A percentile compares a stretch with the other conserved stretches of the same genome.
phyloP scores from a whole-genome alignment of 108 stramenopile genomes.

The Mayamaea pseudoterrestris region DNA sequence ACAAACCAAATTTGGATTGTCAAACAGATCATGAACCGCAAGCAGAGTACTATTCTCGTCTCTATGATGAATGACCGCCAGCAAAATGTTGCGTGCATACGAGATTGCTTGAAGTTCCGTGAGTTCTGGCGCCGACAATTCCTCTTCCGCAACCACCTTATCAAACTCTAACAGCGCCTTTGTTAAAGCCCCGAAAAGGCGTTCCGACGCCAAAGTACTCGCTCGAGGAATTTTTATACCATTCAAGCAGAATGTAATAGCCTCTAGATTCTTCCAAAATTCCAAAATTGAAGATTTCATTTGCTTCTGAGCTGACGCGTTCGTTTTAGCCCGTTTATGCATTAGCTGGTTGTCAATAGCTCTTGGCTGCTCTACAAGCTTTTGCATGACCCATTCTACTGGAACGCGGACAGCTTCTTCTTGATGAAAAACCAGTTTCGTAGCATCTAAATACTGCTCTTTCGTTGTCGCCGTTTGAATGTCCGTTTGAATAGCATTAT shows the following conservation, averaged over 20 bases:
- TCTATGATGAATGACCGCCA: slow-evolving; percentile 40
- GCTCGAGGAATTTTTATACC: slow-evolving; percentile 37
- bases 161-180: slow-evolving; percentile 53
- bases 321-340: background rate
- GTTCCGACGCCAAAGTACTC: slow-evolving; percentile 48
- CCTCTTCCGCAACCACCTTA: slow-evolving; percentile 7
- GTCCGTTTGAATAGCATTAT: background rate
- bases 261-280: slow-evolving; percentile 54
- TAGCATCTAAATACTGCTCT: background rate
- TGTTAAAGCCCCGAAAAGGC: slow-evolving; percentile 61
- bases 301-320: background rate
- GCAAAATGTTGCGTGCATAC: slow-evolving; percentile 61
- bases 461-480: background rate
- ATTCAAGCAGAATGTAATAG: slow-evolving; percentile 60
- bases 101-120: slow-evolving; percentile 60
- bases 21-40: slow-evolving; percentile 42
- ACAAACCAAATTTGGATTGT: slow-evolving; percentile 38
- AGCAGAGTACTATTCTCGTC: slow-evolving; percentile 40
- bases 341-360: background rate
- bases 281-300: slow-evolving; percentile 21
- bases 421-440: background rate
- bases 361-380: slow-evolving; percentile 3
- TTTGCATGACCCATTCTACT: slow-evolving; percentile 22
- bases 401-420: slow-evolving; percentile 15
- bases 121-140: slow-evolving; percentile 3